phyloP scores from a whole-genome alignment of 1,284 basidiomycete genomes.

The Ustilago loliicola region DNA sequence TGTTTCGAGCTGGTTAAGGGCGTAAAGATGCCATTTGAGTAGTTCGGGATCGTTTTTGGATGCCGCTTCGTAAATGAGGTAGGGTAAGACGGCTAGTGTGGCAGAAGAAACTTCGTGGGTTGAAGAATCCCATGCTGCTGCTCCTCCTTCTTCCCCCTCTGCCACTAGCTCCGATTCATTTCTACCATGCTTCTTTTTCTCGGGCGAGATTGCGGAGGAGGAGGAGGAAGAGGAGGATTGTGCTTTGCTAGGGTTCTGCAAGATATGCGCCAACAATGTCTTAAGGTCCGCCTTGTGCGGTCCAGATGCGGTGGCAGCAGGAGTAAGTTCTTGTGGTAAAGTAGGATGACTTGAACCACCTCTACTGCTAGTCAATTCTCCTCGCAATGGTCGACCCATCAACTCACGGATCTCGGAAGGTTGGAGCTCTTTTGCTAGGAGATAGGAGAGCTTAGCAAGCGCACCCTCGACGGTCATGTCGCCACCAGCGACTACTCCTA shows the following conservation, averaged over 20 bases:
- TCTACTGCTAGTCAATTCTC: slow-evolving; percentile 79
- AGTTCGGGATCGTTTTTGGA: slow-evolving; percentile 36
- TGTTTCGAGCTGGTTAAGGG: slow-evolving; percentile 38
- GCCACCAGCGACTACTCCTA: slow-evolving; percentile 62
- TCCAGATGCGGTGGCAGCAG: slow-evolving; percentile 12
- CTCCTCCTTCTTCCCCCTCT: background rate
- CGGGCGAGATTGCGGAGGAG: background rate
- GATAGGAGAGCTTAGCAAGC: slow-evolving; percentile 86
- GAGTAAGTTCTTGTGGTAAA: slow-evolving; percentile 35
- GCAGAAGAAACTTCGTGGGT: slow-evolving; percentile 36
- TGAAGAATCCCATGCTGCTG: slow-evolving; percentile 39
- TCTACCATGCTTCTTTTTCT: background rate
- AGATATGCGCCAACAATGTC: slow-evolving; percentile 47
- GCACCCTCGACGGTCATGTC: slow-evolving; percentile 98
- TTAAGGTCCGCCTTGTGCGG: slow-evolving; percentile 43
- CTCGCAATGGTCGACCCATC: slow-evolving; percentile 84
- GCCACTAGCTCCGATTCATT: too few species aligned
- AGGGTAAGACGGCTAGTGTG: slow-evolving; percentile 34
- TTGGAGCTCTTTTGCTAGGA: slow-evolving; percentile 86
- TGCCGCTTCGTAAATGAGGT: slow-evolving; percentile 54
- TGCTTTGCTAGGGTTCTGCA: slow-evolving; percentile 40
- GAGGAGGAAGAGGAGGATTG: slow-evolving; percentile 6
- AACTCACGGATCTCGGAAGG: slow-evolving; percentile 79
- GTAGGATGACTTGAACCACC: slow-evolving; percentile 12
- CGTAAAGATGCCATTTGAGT: slow-evolving; percentile 52